Evolutionary conservation across 208 protist genomes (phyloP), one percentile per base, ranked within the genome.

Genomic region (Herpetomonas tarakana): DNA sequence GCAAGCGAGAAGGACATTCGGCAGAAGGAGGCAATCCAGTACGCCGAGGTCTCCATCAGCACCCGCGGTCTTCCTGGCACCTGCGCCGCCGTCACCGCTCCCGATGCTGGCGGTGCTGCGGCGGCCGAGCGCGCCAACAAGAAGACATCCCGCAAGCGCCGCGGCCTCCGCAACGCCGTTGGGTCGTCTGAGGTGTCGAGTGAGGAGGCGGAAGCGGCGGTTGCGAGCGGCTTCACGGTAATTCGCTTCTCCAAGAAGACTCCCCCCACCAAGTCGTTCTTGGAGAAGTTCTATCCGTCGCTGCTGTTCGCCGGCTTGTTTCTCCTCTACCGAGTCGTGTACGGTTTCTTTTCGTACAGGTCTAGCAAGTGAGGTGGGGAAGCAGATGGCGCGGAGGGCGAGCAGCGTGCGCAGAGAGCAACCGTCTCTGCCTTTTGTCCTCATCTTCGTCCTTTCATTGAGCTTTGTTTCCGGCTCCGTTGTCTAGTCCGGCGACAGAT

Each of bases 41-140:
- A 54, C 45, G 63, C 85, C 41, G 82, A 89, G 54, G 49, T 86
- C 0, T 25, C 74, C n/a, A 65, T 89, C 31, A 52, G 74, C 46
- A 75, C 66, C 12, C 26, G 29, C 3, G 27, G 54, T 44, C 26
- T 86, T 21, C 66, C 60, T 19, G 62, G 30, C 22, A 52, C 60
- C 11, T 83, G 74, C 45, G 62, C 60, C 22, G 38, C 41, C 49
- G 60, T 29, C 29, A 3, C 6, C 11, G 16, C 29, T 19, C 2
- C 25, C 25, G 31, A 19, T 39, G 31, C 19, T 2, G 24, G 31
- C 35, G 31, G 14, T 57, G 52, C 54, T 9, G 54, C 25, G 6
- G 44, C 25, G 9, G 39, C 41, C 27, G 57, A 71, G 0, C 44
- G 52, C 7, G 44, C 39, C 0, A n/a, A 21, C 9, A 60, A 61